Evolutionary conservation across 352 stramenopile genomes (phyloP), one percentile per base, ranked within the genome.

Genomic region (Pythium brassicae): DNA sequence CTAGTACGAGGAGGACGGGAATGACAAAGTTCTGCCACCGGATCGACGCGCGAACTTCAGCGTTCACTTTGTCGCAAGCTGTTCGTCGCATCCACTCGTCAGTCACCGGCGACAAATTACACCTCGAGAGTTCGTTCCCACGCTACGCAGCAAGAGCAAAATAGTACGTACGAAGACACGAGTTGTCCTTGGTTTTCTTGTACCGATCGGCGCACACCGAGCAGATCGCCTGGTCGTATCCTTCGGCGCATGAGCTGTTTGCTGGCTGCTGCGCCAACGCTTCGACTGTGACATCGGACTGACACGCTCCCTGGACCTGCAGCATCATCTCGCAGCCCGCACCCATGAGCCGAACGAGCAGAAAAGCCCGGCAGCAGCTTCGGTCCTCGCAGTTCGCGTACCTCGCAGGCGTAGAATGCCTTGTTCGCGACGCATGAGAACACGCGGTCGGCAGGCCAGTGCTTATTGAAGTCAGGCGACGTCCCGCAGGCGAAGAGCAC

Each of bases 1-100:
- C 67, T 9, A 91, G 20, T 7, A 66, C 23, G 7, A 91, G 48
- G n/a, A 83, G 20, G 4, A 81, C 66, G 4, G 81, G 81, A 19
- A 89, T 83, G 7, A 91, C 71, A 55, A 91, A 91, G 44, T 87
- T 89, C 27, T 87, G 78, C 78, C 76, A 89, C 35, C 63, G 66
- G 48, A 89, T 64, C 10, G 76, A 78, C 14, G 69, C 55, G 17
- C 76, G 72, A 20, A 80, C 66, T 58, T 84, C 19, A 3, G 69
- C 66, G 35, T 76, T 89, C 11, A 64, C 81, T 25, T 77, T 25
- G n/a, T 74, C 51, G 32, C 81, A 91, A 10, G 74, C 76, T 89
- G 20, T 5, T 34, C 10, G 12, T n/a, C 51, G 12, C 15, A 42
- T 9, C n/a, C 6, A 22, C 17, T 47, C 6, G 42, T 47, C 42